Conservation (phyloP, 179 eudicot genomes). For the Beta corolliflora region DNA sequence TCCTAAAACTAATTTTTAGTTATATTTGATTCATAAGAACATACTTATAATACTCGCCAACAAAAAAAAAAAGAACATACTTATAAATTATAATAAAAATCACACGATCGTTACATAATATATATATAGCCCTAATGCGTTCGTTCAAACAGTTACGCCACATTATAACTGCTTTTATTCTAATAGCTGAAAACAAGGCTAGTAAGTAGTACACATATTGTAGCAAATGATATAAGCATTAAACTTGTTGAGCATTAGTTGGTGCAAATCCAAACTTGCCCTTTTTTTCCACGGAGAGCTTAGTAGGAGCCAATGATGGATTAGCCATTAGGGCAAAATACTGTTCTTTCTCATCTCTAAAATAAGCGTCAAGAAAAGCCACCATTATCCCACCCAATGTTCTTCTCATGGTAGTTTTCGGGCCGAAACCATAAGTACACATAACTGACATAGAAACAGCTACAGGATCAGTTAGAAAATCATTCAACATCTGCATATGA, state of each 20-base stretch:
- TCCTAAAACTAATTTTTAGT: too few species aligned
- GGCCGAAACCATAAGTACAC: neutral
- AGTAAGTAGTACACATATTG: neutral
- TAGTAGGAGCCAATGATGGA: conserved; percentile 25
- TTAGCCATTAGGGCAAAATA: conserved; percentile 2
- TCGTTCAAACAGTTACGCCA: too few species aligned
- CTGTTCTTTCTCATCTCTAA: neutral
- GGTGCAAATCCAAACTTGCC: neutral
- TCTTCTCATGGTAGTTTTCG: conserved; percentile 8
- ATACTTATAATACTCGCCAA: too few species aligned
- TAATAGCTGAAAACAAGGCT: too few species aligned
- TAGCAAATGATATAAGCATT: neutral
- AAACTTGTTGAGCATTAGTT: neutral
- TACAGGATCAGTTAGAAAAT: neutral
- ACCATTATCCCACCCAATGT: conserved; percentile 28
- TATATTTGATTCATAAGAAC: too few species aligned
- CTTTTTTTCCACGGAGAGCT: conserved; percentile 6
- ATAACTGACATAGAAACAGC: neutral
- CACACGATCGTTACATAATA: too few species aligned
- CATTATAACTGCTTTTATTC: too few species aligned
- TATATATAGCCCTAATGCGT: too few species aligned
- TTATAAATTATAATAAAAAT: too few species aligned
- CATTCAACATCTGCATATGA: conserved; percentile 23
- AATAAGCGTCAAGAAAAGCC: conserved; percentile 26
- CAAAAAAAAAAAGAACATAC: too few species aligned